phyloP scores from a whole-genome alignment of 306 rosid genomes.

The Acacia melanoxylon region DNA sequence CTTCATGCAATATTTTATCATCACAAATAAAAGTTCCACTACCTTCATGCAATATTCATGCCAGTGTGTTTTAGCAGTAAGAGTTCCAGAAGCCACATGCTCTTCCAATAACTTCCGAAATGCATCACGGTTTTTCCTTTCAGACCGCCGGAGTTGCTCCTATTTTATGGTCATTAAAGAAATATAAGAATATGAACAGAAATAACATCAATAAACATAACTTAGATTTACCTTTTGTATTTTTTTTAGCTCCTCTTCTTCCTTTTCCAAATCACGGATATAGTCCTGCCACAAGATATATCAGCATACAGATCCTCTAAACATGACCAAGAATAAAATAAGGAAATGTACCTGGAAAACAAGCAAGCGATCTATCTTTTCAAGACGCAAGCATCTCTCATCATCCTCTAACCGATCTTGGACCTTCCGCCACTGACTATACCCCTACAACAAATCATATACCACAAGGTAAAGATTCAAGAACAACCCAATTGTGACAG shows the following conservation, averaged over 20 bases:
- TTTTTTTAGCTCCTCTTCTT: conserved; percentile 88
- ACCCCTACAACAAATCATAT: conserved; percentile 54
- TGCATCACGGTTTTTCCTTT: conserved; percentile 96
- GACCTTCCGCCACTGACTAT: conserved; percentile 91
- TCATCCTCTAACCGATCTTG: conserved; percentile 99
- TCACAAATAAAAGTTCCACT: conserved; percentile 10
- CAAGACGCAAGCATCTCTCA: conserved; percentile 87
- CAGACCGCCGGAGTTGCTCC: conserved; percentile 80
- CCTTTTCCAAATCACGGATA: conserved; percentile 95
- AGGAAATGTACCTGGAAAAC: conserved; percentile 73
- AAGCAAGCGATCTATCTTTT: conserved; percentile 89
- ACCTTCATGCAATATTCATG: conserved; percentile 93
- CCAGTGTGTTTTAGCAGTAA: conserved; percentile 88
- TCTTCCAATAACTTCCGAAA: conserved; percentile 88
- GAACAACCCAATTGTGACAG: conserved; percentile 25
- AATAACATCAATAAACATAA: conserved; percentile 23
- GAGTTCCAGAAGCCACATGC: conserved; percentile 64
- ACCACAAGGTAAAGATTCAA: conserved; percentile 6
- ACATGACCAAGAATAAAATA: conserved; percentile 29
- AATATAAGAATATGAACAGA: conserved; percentile 32
- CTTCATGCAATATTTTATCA: conserved; percentile 21
- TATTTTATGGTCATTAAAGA: conserved; percentile 29
- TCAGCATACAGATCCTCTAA: conserved; percentile 32
- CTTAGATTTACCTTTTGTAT: conserved; percentile 65
- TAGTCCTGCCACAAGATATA: conserved; percentile 68